These are phyloP conservation scores for Ascochyta clinopodiicola DNA, from an alignment of 2,329 filamentous ascomycete species.

Conservation along the genomic window DNA sequence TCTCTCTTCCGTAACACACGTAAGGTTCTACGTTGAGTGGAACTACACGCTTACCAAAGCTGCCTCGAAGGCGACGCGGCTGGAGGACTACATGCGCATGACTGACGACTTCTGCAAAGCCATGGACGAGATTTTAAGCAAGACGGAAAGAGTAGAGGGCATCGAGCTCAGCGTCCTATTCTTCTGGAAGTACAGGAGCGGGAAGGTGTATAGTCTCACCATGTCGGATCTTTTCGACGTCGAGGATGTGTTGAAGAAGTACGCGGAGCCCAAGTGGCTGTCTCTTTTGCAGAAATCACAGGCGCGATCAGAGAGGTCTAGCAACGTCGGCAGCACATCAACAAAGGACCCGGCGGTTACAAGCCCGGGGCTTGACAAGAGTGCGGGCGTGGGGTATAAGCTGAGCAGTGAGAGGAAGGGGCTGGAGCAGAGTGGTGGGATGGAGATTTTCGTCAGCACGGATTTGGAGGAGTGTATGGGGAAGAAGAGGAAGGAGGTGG, in stretches of 20 bases:
- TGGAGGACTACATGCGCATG: slow-evolving; percentile 42
- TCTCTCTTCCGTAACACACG: slow-evolving; percentile 36
- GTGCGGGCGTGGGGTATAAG: slow-evolving; percentile 45
- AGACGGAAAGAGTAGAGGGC: slow-evolving; percentile 33
- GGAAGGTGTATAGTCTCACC: slow-evolving; percentile 43
- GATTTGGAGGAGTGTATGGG: slow-evolving; percentile 44
- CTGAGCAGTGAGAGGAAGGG: slow-evolving; percentile 41
- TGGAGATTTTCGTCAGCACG: slow-evolving; percentile 45
- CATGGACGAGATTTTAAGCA: slow-evolving; percentile 40
- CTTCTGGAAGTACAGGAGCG: slow-evolving; percentile 44
- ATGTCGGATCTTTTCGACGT: slow-evolving; percentile 47
- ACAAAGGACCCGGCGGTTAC: slow-evolving; percentile 19
- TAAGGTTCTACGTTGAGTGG: slow-evolving; percentile 47
- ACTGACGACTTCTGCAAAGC: slow-evolving; percentile 38
- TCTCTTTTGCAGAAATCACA: slow-evolving; percentile 22
- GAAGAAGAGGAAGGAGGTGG: slow-evolving; percentile 34
- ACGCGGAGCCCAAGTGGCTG: slow-evolving; percentile 43
- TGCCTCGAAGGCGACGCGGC: slow-evolving; percentile 20
- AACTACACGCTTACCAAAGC: slow-evolving; percentile 39
- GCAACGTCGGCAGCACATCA: not conserved
- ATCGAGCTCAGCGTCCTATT: slow-evolving; percentile 44
- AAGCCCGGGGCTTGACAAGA: slow-evolving; percentile 17
- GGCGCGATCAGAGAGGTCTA: not conserved
- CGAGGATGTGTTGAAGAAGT: slow-evolving; percentile 43
- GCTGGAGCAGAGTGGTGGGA: slow-evolving; percentile 43